These are phyloP conservation scores for Verticillium isaacii DNA, from an alignment of 2,329 filamentous ascomycete species.

Conservation along the genomic window DNA sequence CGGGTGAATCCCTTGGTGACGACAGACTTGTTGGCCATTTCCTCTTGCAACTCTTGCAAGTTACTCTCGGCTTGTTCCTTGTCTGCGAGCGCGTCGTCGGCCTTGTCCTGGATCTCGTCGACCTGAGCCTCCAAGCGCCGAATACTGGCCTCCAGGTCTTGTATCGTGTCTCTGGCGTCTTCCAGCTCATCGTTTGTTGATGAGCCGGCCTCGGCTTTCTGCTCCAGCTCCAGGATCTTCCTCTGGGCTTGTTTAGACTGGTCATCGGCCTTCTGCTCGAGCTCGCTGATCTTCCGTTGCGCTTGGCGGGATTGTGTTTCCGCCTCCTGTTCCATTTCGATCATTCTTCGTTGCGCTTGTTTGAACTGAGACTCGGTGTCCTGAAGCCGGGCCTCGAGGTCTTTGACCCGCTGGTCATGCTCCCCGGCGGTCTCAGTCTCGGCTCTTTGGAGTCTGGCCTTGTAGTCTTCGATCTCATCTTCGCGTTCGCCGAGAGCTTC, in stretches of 20 bases:
- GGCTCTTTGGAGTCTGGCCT: slow-evolving; percentile 40
- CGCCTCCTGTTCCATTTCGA: slow-evolving; percentile 55
- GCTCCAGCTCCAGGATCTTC: slow-evolving; percentile 49
- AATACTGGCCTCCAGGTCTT: slow-evolving; percentile 52
- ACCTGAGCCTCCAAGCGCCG: slow-evolving; percentile 48
- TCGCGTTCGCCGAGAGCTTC: slow-evolving; percentile 51
- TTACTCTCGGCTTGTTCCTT: slow-evolving; percentile 55
- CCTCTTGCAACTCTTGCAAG: slow-evolving; percentile 65
- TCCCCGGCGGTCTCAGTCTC: slow-evolving; percentile 33
- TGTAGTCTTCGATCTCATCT: slow-evolving; percentile 46
- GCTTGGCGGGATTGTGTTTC: slow-evolving; percentile 49
- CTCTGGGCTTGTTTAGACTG: slow-evolving; percentile 52
- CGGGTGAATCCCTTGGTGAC: slow-evolving; percentile 69
- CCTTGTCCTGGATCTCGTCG: slow-evolving; percentile 49
- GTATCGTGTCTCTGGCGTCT: slow-evolving; percentile 53
- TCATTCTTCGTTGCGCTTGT: slow-evolving; percentile 42
- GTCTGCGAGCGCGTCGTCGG: slow-evolving; percentile 47
- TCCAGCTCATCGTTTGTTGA: slow-evolving; percentile 41
- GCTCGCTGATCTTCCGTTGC: slow-evolving; percentile 52
- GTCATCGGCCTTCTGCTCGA: slow-evolving; percentile 43
- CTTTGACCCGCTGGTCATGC: slow-evolving; percentile 34
- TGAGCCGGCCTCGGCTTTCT: slow-evolving; percentile 38
- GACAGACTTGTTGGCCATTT: slow-evolving; percentile 75
- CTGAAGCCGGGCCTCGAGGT: slow-evolving; percentile 41
- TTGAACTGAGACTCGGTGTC: slow-evolving; percentile 57